These are phyloP conservation scores for Cladosporium sp. DNA, from an alignment of 2,329 filamentous ascomycete genomes.

Conservation along the genomic window DNA sequence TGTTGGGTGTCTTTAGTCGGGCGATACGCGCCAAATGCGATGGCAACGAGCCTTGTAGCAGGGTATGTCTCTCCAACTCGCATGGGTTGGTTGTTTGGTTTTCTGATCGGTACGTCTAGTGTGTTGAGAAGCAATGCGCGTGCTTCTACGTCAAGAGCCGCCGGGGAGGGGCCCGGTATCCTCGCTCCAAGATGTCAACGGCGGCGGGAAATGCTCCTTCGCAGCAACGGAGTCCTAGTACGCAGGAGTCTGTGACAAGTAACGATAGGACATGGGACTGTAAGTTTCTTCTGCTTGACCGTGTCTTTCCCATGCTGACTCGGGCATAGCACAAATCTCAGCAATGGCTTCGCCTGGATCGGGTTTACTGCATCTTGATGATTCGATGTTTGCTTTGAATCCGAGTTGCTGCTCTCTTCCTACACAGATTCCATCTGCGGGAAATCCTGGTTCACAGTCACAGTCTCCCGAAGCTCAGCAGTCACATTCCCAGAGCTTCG, in stretches of 20 bases:
- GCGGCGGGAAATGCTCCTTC: neutral
- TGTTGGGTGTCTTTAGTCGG: neutral
- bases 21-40: conserved; percentile 2
- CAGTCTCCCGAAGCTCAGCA: neutral
- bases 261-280: neutral
- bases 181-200: neutral
- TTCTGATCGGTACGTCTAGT: neutral
- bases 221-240: neutral
- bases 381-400: neutral
- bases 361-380: conserved; percentile 1
- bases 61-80: neutral
- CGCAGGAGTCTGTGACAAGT: too few relatives aligned
- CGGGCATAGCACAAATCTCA: neutral
- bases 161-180: conserved; percentile 7
- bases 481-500: neutral
- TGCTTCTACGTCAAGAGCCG: conserved; percentile 11
- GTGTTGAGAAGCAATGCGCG: conserved; percentile 3
- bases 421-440: neutral
- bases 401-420: conserved; percentile 2
- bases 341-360: conserved; percentile 2
- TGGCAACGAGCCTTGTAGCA: conserved; percentile 8
- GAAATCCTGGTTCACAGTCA: neutral
- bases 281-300: neutral
- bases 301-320: neutral
- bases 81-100: neutral